phyloP scores from a whole-genome alignment of 2,329 filamentous ascomycete species.

The Verticillium longisporum region DNA sequence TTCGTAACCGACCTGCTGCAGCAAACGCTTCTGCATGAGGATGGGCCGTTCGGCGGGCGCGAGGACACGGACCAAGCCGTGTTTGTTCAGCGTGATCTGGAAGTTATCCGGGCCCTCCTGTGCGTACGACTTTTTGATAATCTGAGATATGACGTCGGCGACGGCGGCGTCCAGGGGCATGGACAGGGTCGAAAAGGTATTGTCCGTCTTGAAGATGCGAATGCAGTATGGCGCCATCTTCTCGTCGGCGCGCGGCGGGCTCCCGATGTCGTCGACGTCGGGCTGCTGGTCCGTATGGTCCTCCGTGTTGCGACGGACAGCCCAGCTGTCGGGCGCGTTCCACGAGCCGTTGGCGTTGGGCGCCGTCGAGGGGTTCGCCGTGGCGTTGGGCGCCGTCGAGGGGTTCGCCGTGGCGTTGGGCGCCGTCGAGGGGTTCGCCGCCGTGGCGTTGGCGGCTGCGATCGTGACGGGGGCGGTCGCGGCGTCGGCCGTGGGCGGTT shows the following conservation, averaged over 20 bases:
- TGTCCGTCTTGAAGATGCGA: slow-evolving; percentile 88
- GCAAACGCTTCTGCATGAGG: slow-evolving; percentile 81
- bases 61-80: slow-evolving; percentile 80
- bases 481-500: slow-evolving; percentile 15
- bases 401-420: slow-evolving; percentile 18
- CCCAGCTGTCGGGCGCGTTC: slow-evolving; percentile 97
- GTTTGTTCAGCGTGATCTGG: slow-evolving; percentile 90
- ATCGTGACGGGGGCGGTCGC: slow-evolving; percentile 11
- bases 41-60: slow-evolving; percentile 73
- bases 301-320: slow-evolving; percentile 68
- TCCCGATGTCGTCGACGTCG: slow-evolving; percentile 63
- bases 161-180: slow-evolving; percentile 79
- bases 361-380: slow-evolving; percentile 7
- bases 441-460: slow-evolving; percentile 12
- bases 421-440: slow-evolving; percentile 8
- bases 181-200: slow-evolving; percentile 88
- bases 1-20: slow-evolving; percentile 89
- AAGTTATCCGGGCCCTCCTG: slow-evolving; percentile 90
- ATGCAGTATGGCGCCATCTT: slow-evolving; percentile 79
- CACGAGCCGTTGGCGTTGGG: slow-evolving; percentile 51
- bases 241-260: slow-evolving; percentile 64
- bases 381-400: slow-evolving; percentile 17
- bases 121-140: slow-evolving; percentile 90
- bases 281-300: slow-evolving; percentile 50
- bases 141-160: slow-evolving; percentile 77